A percentile compares a stretch with the other conserved stretches of the same genome.
phyloP scores from a whole-genome alignment of 805 yeast species.

The Yarrowia keelungensis region DNA sequence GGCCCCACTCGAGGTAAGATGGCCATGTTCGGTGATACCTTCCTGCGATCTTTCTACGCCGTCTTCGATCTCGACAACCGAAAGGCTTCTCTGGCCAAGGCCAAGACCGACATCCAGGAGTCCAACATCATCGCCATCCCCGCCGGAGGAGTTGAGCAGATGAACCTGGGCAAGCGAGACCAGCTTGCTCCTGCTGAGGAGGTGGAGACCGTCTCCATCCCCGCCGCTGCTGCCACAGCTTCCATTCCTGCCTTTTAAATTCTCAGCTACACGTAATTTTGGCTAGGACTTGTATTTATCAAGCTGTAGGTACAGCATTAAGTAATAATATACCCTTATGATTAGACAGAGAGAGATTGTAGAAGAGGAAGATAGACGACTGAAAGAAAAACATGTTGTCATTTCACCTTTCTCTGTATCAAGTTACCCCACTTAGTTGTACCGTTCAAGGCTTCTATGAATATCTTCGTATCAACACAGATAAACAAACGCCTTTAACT shows the following conservation, averaged over 20 bases:
- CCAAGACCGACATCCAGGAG: slow-evolving; percentile 45
- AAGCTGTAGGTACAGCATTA: slow-evolving; percentile 36
- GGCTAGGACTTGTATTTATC: slow-evolving; percentile 33
- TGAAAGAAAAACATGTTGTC: too few relatives aligned
- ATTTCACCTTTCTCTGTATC: too few relatives aligned
- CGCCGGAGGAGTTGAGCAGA: slow-evolving; percentile 42
- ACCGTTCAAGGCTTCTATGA: too few relatives aligned
- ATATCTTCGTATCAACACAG: too few relatives aligned
- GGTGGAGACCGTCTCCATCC: slow-evolving; percentile 30
- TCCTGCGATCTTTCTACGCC: slow-evolving; percentile 68
- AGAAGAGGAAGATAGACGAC: too few relatives aligned
- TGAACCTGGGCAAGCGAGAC: slow-evolving; percentile 29
- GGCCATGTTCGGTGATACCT: slow-evolving; percentile 60
- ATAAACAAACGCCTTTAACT: too few relatives aligned
- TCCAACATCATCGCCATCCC: slow-evolving; percentile 44
- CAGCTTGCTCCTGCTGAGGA: slow-evolving; percentile 18
- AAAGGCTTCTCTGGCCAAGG: slow-evolving; percentile 63
- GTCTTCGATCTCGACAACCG: slow-evolving; percentile 69
- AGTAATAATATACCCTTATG: slow-evolving; percentile 9
- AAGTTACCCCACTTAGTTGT: too few relatives aligned
- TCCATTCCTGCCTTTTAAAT: slow-evolving; percentile 34
- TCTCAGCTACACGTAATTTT: neutral
- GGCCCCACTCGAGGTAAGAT: slow-evolving; percentile 48
- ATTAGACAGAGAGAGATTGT: too few relatives aligned
- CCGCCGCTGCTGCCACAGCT: slow-evolving; percentile 36